A percentile compares a stretch with the other conserved stretches of the same genome.
phyloP scores from a whole-genome alignment of 805 yeast species.

The Groenewaldozyma salmanticensis region DNA sequence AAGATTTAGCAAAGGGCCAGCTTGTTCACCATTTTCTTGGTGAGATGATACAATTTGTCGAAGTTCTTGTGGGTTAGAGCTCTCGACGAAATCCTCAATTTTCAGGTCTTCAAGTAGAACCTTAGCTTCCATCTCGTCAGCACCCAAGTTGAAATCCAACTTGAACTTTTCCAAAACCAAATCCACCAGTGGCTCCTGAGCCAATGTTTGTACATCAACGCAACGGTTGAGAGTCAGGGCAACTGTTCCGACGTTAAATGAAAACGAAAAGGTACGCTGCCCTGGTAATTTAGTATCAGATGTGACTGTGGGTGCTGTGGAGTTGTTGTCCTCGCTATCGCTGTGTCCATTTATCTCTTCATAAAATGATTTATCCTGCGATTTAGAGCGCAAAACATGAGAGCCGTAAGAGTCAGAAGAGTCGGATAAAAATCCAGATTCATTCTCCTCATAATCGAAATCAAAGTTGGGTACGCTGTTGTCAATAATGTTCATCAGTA shows the following conservation, averaged over 20 bases:
- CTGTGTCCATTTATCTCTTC: constrained; percentile 3
- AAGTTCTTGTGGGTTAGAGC: constrained; percentile 50
- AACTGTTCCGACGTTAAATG: constrained; percentile 57
- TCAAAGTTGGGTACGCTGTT: constrained; percentile 50
- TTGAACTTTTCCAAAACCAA: constrained; percentile 56
- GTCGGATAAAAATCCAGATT: constrained; percentile 13
- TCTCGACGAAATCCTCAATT: constrained; percentile 66
- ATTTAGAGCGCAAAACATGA: background rate
- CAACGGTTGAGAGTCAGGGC: constrained; percentile 59
- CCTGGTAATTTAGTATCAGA: background rate
- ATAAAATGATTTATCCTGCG: constrained; percentile 3
- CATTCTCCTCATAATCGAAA: constrained; percentile 24
- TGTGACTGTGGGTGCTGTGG: constrained; percentile 1
- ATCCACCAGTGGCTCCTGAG: constrained; percentile 61
- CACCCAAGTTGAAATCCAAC: constrained; percentile 51
- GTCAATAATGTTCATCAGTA: constrained; percentile 69
- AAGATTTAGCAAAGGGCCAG: constrained; percentile 40
- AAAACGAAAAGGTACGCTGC: constrained; percentile 66
- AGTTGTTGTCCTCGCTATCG: constrained; percentile 2
- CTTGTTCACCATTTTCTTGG: constrained; percentile 21
- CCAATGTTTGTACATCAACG: constrained; percentile 47
- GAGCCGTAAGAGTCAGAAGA: constrained; percentile 10
- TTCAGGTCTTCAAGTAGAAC: constrained; percentile 55
- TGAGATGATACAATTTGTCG: constrained; percentile 52
- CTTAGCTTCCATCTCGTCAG: constrained; percentile 54